Conservation (phyloP, 2,329 filamentous ascomycete species). For the Tolypocladium nubicola region DNA sequence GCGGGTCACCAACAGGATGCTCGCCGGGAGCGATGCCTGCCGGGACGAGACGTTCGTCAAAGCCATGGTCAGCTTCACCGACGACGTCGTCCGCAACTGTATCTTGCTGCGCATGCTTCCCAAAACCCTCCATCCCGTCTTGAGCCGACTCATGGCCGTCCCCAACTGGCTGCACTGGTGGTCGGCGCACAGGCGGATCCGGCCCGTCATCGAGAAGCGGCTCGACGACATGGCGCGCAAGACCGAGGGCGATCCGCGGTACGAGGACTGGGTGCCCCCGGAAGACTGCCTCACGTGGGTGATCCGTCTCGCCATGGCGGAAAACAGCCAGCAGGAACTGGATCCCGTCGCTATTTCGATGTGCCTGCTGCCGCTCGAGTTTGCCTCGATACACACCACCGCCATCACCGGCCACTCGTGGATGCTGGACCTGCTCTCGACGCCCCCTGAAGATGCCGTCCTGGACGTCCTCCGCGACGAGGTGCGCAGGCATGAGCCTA, state of each 20-base stretch:
- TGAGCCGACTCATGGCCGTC: slow-evolving; percentile 33
- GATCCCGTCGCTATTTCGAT: slow-evolving; percentile 36
- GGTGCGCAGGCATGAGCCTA: slow-evolving; percentile 14
- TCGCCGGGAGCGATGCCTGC: slow-evolving; percentile 26
- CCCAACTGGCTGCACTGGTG: slow-evolving; percentile 37
- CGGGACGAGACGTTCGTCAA: slow-evolving; percentile 34
- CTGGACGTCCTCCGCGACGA: slow-evolving; percentile 33
- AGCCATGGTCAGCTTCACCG: slow-evolving; percentile 37
- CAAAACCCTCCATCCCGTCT: slow-evolving; percentile 34
- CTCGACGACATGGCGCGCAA: slow-evolving; percentile 33
- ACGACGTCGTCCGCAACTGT: slow-evolving; percentile 34
- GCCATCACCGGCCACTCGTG: slow-evolving; percentile 37
- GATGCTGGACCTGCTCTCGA: slow-evolving; percentile 34
- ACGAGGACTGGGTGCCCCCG: slow-evolving; percentile 30
- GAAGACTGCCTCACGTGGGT: slow-evolving; percentile 50
- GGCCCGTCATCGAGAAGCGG: slow-evolving; percentile 39
- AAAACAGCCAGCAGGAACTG: slow-evolving; percentile 31
- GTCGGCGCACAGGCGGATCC: slow-evolving; percentile 24
- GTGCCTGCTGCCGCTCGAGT: slow-evolving; percentile 43
- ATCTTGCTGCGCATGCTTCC: slow-evolving; percentile 36
- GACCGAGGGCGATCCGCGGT: slow-evolving; percentile 25
- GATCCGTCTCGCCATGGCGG: slow-evolving; percentile 37
- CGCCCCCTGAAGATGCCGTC: slow-evolving; percentile 21
- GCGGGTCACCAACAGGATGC: slow-evolving; percentile 30
- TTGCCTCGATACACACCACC: slow-evolving; percentile 49